Percentiles rank a stretch among this genome's conserved stretches.
Evolutionary conservation across 2,329 filamentous ascomycete genomes (phyloP).

Genomic region (Aspergillus phoenicis): DNA sequence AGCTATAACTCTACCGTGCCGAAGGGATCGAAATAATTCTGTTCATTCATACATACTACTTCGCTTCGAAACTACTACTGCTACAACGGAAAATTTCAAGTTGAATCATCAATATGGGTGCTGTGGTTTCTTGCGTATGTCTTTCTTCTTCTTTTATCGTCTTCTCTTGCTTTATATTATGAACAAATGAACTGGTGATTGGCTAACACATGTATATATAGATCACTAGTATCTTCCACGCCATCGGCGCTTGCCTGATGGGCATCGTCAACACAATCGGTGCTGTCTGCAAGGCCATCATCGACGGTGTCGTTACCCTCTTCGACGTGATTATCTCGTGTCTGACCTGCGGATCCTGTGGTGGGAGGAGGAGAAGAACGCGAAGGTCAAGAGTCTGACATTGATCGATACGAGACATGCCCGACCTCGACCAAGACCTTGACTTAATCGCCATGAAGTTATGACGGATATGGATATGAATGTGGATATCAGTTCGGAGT

Average conservation of each 20-base stretch:
- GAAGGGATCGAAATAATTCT: conserved; percentile 8
- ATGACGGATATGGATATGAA: conserved; percentile 12
- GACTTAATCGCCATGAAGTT: conserved; percentile 5
- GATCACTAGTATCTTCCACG: conserved; percentile 62
- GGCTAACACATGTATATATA: conserved; percentile 34
- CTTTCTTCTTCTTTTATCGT: not conserved
- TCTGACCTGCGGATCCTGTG: conserved; percentile 54
- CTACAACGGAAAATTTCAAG: conserved; percentile 12
- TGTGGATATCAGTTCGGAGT: too few relatives aligned
- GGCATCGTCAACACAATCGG: conserved; percentile 69
- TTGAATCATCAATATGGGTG: conserved; percentile 66
- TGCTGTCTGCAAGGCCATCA: conserved; percentile 65
- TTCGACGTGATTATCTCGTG: conserved; percentile 68
- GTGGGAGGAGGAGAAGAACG: conserved; percentile 31
- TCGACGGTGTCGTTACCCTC: conserved; percentile 67
- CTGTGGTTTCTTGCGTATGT: conserved; percentile 79
- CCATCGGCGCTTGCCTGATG: conserved; percentile 69
- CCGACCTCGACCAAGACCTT: not conserved
- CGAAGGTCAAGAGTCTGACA: conserved; percentile 23
- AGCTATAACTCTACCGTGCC: conserved; percentile 21
- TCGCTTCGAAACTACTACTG: conserved; percentile 5
- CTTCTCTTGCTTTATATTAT: not conserved
- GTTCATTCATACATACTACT: not conserved
- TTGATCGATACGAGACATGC: not conserved
- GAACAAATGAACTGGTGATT: conserved; percentile 18